These are phyloP conservation scores for Podospora fimiseda DNA, from an alignment of 495 filamentous ascomycete genomes.

Conservation along the genomic window DNA sequence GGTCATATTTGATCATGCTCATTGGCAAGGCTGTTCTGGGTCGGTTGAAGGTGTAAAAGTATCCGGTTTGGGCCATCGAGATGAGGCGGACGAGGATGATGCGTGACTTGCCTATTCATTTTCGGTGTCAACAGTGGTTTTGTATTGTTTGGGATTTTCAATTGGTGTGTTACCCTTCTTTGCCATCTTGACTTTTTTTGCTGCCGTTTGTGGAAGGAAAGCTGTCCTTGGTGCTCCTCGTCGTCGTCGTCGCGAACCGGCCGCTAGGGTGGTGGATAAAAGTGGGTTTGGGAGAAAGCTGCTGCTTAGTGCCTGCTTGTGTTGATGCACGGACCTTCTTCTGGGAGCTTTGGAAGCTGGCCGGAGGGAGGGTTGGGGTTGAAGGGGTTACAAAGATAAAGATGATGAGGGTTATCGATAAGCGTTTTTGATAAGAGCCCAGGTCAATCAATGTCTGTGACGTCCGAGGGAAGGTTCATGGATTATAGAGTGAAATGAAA, in stretches of 20 bases:
- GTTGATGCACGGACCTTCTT: too few relatives aligned
- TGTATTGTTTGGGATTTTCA: not conserved
- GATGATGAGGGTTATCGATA: too few relatives aligned
- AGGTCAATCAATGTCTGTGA: too few relatives aligned
- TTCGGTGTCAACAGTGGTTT: not conserved
- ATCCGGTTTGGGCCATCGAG: constrained; percentile 98
- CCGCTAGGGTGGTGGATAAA: not conserved
- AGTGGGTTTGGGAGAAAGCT: too few relatives aligned
- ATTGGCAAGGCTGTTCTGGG: constrained; percentile 75
- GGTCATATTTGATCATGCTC: constrained; percentile 98
- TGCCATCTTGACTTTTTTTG: constrained; percentile 38
- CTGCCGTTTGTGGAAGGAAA: too few relatives aligned
- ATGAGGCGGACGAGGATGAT: constrained; percentile 88
- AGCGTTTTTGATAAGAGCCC: too few relatives aligned
- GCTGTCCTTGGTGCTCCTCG: constrained; percentile 7
- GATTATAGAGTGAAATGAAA: too few relatives aligned
- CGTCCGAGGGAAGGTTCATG: too few relatives aligned
- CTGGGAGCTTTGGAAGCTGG: too few relatives aligned
- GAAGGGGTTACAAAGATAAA: not conserved
- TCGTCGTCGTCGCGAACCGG: constrained; percentile 4
- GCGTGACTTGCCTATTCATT: constrained; percentile 73
- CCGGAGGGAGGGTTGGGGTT: not conserved
- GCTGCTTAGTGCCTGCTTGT: too few relatives aligned
- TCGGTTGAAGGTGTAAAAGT: constrained; percentile 82
- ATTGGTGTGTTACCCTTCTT: constrained; percentile 41